Conservation (phyloP, 306 rosid species). For the Elaeagnus macrophylla region DNA sequence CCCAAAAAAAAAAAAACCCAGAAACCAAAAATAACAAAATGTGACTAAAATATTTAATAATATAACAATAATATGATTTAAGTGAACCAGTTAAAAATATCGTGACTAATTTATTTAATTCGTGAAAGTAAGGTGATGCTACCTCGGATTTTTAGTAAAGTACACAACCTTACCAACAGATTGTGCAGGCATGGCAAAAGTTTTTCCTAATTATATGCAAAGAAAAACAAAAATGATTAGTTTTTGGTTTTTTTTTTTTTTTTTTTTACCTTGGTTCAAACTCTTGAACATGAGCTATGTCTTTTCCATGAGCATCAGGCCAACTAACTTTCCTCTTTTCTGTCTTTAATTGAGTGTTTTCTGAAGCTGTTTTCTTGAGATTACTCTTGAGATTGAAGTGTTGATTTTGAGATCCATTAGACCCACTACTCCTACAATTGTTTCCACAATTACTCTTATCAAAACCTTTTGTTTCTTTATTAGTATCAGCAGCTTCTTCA, state of each 20-base stretch:
- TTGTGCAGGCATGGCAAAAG: no score
- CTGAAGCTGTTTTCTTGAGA: constrained; percentile 22
- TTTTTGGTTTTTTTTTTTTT: background rate
- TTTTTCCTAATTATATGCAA: background rate
- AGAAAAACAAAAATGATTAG: background rate
- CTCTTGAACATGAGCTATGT: constrained; percentile 38
- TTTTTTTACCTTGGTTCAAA: constrained; percentile 28
- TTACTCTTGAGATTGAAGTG: constrained; percentile 30
- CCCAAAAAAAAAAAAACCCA: no score
- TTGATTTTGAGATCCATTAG: constrained; percentile 15
- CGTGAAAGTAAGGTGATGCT: no score
- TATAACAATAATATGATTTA: no score
- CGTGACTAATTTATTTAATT: no score
- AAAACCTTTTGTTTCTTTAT: constrained; percentile 1
- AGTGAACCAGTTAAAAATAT: no score
- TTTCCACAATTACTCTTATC: background rate
- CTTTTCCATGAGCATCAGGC: constrained; percentile 39
- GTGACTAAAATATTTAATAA: no score
- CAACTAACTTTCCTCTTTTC: constrained; percentile 35
- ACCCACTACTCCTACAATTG: constrained; percentile 15
- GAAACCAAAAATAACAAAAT: no score
- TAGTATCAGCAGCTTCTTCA: constrained; percentile 15
- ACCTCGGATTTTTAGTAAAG: no score
- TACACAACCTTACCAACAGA: no score
- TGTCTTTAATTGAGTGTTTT: constrained; percentile 7